Evolutionary conservation across 495 filamentous ascomycete species (phyloP), one percentile per base, ranked within the genome.

Genomic region (Penicillium manginii): DNA sequence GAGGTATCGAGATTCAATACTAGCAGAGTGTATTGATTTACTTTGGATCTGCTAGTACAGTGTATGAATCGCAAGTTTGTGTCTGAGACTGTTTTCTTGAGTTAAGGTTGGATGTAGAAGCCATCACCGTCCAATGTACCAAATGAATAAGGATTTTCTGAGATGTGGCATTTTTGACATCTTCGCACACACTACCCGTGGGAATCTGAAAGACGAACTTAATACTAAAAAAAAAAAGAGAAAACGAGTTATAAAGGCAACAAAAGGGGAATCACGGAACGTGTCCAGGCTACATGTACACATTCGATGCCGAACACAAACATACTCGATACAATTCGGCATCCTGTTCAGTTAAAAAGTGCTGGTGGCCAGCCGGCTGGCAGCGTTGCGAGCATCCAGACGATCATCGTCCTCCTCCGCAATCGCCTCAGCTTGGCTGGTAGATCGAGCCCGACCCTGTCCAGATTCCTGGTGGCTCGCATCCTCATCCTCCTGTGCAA

Each of bases 341-440:
- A 50, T 50, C 46, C 37, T 55, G 39, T 52, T 71, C 67, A 97
- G 39, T 73, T 67, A 97, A 73, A 97, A 98, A 17, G 93, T 96
- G 77, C 91, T 96, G 49, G 91, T 88, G 31, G 94, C 94, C 75
- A 99, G 79, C 65, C 94, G 85, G 72, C 89, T 96, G 22, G 94
- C 94, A 31, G 94, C 94, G 76, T 97, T 97, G 71, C 88, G 85
- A 18, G 94, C 94, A 80, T 99, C 94, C 51, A 98, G 86, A 57
- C 92, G 82, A 70, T 98, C 96, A 60, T 93, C 91, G 70, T 98
- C 94, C 64, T 97, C 93, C 71, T 93, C 92, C 43, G 86, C 80
- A 33, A 89, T 76, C 7, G 77, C 75, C 14, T 66, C 76, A 12
- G 86, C 84, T 22, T 86, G 81, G 63, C 83, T 88, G 22, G 80